A percentile compares a stretch with the other conserved stretches of the same genome.
Evolutionary conservation across 768 basidiomycete species (phyloP).

Genomic region (Podaxis rugospora): DNA sequence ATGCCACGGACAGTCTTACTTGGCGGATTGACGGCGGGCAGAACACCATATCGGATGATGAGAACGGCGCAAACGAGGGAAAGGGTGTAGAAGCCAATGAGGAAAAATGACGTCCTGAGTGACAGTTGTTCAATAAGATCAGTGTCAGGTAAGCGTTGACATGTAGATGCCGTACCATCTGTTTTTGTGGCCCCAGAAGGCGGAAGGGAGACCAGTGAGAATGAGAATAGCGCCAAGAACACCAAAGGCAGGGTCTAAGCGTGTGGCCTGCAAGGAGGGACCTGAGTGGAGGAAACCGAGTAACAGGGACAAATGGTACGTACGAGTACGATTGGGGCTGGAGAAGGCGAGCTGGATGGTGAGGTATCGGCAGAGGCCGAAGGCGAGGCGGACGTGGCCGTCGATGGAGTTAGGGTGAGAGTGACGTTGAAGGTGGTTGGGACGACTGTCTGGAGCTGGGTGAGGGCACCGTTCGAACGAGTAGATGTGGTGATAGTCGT

Average conservation of each 20-base stretch:
- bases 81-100: slow-evolving; percentile 88
- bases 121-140: slow-evolving; percentile 14
- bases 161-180: slow-evolving; percentile 59
- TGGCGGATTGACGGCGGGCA: slow-evolving; percentile 81
- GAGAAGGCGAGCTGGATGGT: slow-evolving; percentile 41
- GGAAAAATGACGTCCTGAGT: slow-evolving; percentile 85
- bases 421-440: slow-evolving; percentile 65
- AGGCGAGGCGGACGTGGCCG: slow-evolving; percentile 31
- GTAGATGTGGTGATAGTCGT: slow-evolving; percentile 49
- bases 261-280: slow-evolving; percentile 47
- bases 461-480: slow-evolving; percentile 41
- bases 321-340: slow-evolving; percentile 39
- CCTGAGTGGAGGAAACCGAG: slow-evolving; percentile 16
- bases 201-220: slow-evolving; percentile 83
- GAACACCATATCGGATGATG: slow-evolving; percentile 83
- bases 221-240: slow-evolving; percentile 87
- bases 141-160: slow-evolving; percentile 13
- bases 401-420: slow-evolving; percentile 39
- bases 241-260: slow-evolving; percentile 83
- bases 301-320: slow-evolving; percentile 11
- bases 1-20: slow-evolving; percentile 76
- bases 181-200: slow-evolving; percentile 94
- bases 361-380: slow-evolving; percentile 34
- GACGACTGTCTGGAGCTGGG: slow-evolving; percentile 48
- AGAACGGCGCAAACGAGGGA: slow-evolving; percentile 84